Evolutionary conservation across 495 filamentous ascomycete genomes (phyloP).

Genomic region (Trichoderma reesei): DNA sequence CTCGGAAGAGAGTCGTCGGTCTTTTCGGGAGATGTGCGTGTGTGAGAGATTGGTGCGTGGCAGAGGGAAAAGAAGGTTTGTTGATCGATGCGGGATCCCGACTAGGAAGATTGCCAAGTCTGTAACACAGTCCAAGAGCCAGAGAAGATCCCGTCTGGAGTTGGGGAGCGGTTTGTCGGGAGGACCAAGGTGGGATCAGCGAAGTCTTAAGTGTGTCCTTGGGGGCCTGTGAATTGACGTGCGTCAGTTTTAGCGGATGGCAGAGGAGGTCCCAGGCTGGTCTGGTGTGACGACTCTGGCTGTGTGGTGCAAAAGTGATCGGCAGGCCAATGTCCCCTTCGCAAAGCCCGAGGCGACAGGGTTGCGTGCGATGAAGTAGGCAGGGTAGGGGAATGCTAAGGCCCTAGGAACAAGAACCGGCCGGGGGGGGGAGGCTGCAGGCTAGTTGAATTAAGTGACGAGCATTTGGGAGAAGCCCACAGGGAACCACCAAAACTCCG

Average conservation of each 20-base stretch:
- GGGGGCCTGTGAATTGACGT: slow-evolving; percentile 18
- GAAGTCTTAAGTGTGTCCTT: slow-evolving; percentile 57
- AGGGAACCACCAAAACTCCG: background rate
- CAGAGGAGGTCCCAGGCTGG: slow-evolving; percentile 24
- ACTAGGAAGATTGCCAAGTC: slow-evolving; percentile 11
- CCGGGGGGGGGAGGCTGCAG: slow-evolving; percentile 4
- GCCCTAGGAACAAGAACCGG: slow-evolving; percentile 8
- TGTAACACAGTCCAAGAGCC: slow-evolving; percentile 12
- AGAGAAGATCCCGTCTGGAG: slow-evolving; percentile 28
- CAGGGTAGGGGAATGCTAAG: background rate
- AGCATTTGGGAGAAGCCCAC: slow-evolving; percentile 8
- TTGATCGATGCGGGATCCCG: slow-evolving; percentile 46
- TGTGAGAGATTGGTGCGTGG: slow-evolving; percentile 20
- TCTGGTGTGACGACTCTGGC: slow-evolving; percentile 9
- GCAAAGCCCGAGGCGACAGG: slow-evolving; percentile 10
- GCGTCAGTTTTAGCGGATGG: slow-evolving; percentile 17
- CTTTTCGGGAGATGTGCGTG: slow-evolving; percentile 17
- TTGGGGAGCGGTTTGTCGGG: slow-evolving; percentile 23
- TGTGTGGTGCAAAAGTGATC: slow-evolving; percentile 10
- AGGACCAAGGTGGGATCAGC: slow-evolving; percentile 55
- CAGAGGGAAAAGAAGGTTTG: slow-evolving; percentile 22
- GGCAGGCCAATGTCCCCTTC: slow-evolving; percentile 10
- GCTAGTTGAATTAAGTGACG: slow-evolving; percentile 9
- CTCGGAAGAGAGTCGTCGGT: slow-evolving; percentile 9
- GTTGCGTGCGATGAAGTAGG: slow-evolving; percentile 10